These are phyloP conservation scores for Cladophialophora yegresii DNA, from an alignment of 2,329 filamentous ascomycete species.

Conservation along the genomic window DNA sequence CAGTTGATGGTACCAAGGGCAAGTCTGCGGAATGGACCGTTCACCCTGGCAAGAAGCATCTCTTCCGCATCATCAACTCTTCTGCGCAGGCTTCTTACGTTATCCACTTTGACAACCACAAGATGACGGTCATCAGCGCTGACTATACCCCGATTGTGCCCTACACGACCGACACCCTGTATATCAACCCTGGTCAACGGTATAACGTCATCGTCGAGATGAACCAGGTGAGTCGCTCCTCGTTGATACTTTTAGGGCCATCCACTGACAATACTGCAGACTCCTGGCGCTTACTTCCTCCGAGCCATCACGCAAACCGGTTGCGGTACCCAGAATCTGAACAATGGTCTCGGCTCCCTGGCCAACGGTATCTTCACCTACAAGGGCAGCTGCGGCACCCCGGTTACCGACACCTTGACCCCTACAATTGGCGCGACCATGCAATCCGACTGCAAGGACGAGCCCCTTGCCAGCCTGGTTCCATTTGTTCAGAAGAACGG, in stretches of 20 bases:
- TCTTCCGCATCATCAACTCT: conserved; percentile 37
- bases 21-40: conserved; percentile 30
- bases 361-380: conserved; percentile 33
- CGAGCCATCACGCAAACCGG: conserved; percentile 34
- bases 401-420: conserved; percentile 10
- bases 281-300: conserved; percentile 33
- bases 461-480: conserved; percentile 32
- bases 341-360: conserved; percentile 30
- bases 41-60: conserved; percentile 36
- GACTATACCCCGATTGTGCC: conserved; percentile 44
- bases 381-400: conserved; percentile 25
- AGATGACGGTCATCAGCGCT: conserved; percentile 44
- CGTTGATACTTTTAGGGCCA: not conserved
- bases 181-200: conserved; percentile 57
- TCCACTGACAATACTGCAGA: conserved; percentile 12
- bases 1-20: conserved; percentile 29
- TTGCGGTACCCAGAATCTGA: conserved; percentile 23
- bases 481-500: conserved; percentile 26
- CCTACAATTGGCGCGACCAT: conserved; percentile 21
- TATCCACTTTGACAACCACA: conserved; percentile 50
- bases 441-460: conserved; percentile 30
- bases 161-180: conserved; percentile 61
- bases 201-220: conserved; percentile 39
- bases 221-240: conserved; percentile 26
- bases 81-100: conserved; percentile 30